These are phyloP conservation scores for Colletotrichum lupini DNA, from an alignment of 2,329 filamentous ascomycete genomes.

Conservation along the genomic window DNA sequence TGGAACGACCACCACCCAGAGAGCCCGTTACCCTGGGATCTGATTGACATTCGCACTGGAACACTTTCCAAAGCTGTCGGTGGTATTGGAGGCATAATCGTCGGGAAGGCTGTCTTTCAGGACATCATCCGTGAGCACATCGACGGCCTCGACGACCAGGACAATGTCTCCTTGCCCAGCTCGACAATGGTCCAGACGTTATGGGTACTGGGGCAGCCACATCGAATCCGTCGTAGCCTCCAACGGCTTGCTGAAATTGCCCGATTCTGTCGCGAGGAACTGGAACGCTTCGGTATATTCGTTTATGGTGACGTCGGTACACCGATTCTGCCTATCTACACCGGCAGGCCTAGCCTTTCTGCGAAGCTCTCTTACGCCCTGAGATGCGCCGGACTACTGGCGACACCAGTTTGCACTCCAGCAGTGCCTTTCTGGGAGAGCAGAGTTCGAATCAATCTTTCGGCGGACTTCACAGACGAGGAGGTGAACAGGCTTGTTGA, in stretches of 20 bases:
- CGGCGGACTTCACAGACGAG: conserved; percentile 24
- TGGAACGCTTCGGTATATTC: conserved; percentile 24
- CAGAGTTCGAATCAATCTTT: conserved; percentile 35
- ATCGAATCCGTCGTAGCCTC: conserved; percentile 4
- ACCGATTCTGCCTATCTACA: conserved; percentile 23
- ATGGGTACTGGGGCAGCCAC: conserved; percentile 31
- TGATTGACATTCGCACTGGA: conserved; percentile 35
- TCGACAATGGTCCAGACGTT: conserved; percentile 33
- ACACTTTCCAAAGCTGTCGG: conserved; percentile 35
- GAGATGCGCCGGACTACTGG: conserved; percentile 19
- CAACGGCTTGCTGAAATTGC: conserved; percentile 19
- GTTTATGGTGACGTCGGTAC: conserved; percentile 26
- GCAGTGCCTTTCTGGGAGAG: conserved; percentile 36
- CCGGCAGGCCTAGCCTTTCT: conserved; percentile 24
- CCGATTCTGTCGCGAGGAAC: conserved; percentile 23
- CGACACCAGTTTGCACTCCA: conserved; percentile 27
- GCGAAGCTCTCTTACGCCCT: conserved; percentile 27
- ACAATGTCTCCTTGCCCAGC: not conserved
- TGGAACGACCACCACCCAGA: conserved; percentile 33
- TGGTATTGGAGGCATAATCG: conserved; percentile 33
- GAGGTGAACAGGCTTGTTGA: conserved; percentile 24
- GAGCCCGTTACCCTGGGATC: conserved; percentile 11
- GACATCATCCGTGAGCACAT: not conserved
- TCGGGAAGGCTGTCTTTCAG: conserved; percentile 15
- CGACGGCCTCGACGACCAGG: not conserved